These are phyloP conservation scores for Oryza punctata DNA, from an alignment of 176 grass and related monocot species.

Conservation along the genomic window DNA sequence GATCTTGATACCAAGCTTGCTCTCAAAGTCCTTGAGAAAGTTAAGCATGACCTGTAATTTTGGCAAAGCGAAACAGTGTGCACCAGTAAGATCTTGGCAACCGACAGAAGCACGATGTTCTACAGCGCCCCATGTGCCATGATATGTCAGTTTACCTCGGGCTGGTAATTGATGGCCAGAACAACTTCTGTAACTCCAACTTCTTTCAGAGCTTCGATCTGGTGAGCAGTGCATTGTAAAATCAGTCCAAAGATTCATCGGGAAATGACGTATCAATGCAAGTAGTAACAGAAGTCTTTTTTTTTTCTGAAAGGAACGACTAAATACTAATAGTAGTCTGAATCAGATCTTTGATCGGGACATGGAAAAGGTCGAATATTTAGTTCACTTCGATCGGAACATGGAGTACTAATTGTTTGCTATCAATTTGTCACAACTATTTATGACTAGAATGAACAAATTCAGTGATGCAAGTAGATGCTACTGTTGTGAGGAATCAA, in stretches of 20 bases:
- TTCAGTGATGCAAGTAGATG: not conserved
- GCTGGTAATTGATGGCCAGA: constrained; percentile 90
- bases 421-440: not conserved
- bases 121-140: not conserved
- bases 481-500: constrained; percentile 16
- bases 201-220: constrained; percentile 92
- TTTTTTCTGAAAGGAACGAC: not conserved
- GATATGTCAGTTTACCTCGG: constrained; percentile 62
- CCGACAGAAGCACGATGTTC: constrained; percentile 23
- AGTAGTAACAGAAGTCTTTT: not conserved
- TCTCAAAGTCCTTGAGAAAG: constrained; percentile 90
- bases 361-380: not conserved
- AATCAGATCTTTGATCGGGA: not conserved
- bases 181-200: constrained; percentile 89
- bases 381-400: not conserved
- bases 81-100: constrained; percentile 33
- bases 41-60: constrained; percentile 74
- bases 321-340: not conserved
- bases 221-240: not conserved
- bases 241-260: not conserved
- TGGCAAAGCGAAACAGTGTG: not conserved
- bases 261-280: not conserved
- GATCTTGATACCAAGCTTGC: constrained; percentile 81
- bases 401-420: not conserved
- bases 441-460: constrained; percentile 1